Evolutionary conservation across 169 alveolate genomes (phyloP).

Genomic region (Plasmodium reichenowi): DNA sequence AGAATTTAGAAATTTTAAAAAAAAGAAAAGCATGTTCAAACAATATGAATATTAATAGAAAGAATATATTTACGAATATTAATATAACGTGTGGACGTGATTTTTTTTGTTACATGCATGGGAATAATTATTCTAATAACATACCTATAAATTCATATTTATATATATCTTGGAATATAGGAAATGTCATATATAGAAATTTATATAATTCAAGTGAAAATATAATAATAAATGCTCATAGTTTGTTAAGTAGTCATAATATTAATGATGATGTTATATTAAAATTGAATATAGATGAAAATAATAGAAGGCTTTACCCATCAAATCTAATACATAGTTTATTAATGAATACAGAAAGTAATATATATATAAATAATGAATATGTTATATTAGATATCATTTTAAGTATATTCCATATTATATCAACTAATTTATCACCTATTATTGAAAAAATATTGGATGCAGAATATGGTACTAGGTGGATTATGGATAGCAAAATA

Average conservation of each 20-base stretch:
- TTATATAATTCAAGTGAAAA: constrained; percentile 83
- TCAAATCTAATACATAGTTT: constrained; percentile 61
- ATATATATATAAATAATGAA: constrained; percentile 73
- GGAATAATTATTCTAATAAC: constrained; percentile 74
- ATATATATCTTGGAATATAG: constrained; percentile 86
- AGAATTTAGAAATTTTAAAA: constrained; percentile 52
- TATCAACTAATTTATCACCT: constrained; percentile 85
- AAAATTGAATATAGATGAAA: constrained; percentile 68
- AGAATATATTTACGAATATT: constrained; percentile 59
- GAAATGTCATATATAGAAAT: constrained; percentile 83
- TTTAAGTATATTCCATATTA: constrained; percentile 77
- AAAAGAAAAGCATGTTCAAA: constrained; percentile 53
- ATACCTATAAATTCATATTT: constrained; percentile 76
- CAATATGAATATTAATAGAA: constrained; percentile 36
- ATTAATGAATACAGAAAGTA: constrained; percentile 51
- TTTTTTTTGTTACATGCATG: constrained; percentile 76
- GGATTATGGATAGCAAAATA: constrained; percentile 82
- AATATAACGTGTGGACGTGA: constrained; percentile 64
- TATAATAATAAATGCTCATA: constrained; percentile 75
- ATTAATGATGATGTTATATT: constrained; percentile 75
- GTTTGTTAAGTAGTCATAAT: constrained; percentile 73
- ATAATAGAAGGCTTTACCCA: constrained; percentile 71
- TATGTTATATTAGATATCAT: constrained; percentile 64
- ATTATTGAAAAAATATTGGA: constrained; percentile 80
- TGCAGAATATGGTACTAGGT: constrained; percentile 80